phyloP scores from a whole-genome alignment of 495 filamentous ascomycete species.

The Hypomontagnella submonticulosa region DNA sequence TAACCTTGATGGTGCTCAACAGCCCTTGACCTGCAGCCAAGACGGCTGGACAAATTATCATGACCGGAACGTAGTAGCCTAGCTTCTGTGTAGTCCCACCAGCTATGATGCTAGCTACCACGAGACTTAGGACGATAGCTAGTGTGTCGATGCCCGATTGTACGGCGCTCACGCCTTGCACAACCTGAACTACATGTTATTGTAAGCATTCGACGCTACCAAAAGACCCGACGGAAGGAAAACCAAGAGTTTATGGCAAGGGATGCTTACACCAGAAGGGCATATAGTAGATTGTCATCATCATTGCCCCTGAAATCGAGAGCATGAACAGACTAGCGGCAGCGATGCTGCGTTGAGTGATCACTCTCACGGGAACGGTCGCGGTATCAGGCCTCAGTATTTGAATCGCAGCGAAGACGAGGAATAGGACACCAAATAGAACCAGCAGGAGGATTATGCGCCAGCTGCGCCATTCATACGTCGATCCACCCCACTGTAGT shows the following conservation, averaged over 20 bases:
- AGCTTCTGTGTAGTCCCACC: conserved; percentile 64
- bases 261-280: conserved; percentile 78
- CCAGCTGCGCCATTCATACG: conserved; percentile 72
- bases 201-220: conserved; percentile 56
- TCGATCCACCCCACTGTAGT: conserved; percentile 85
- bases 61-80: conserved; percentile 77
- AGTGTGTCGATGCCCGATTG: conserved; percentile 71
- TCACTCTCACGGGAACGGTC: conserved; percentile 77
- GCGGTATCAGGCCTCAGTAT: conserved; percentile 75
- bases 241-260: conserved; percentile 41
- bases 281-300: conserved; percentile 74
- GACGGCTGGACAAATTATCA: conserved; percentile 66
- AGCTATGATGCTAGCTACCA: conserved; percentile 59
- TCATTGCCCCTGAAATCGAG: conserved; percentile 71
- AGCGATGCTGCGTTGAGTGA: conserved; percentile 79
- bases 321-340: conserved; percentile 68
- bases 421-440: conserved; percentile 69
- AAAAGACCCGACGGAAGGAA: conserved; percentile 42
- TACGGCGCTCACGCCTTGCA: conserved; percentile 66
- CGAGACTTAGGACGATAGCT: conserved; percentile 65
- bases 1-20: conserved; percentile 69
- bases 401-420: conserved; percentile 73
- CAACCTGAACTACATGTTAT: conserved; percentile 76
- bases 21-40: conserved; percentile 75
- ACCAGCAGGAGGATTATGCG: conserved; percentile 77